Base-by-base conservation (phyloP, 257 asterid genomes). In the Apocynum venetum region DNA sequence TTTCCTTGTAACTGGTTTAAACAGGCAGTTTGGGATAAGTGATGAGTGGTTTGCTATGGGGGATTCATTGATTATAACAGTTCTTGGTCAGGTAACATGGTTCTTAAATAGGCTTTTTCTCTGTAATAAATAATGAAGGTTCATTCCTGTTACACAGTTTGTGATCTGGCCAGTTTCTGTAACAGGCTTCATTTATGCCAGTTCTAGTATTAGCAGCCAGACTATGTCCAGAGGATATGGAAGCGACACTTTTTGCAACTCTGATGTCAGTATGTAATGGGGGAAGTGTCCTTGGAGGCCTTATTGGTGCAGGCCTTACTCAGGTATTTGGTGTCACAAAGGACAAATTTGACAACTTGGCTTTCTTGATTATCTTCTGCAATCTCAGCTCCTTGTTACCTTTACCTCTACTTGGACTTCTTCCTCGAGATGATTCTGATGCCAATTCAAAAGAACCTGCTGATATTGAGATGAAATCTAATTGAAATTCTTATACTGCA, bases 31-130 rank as follows among this genome's bases (percentile, higher is more conserved):
- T 51, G 97, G 97, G 40, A 87, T 96, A 72, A 91, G 93, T 74
- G 98, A 96, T 36, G 96, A 96, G 91, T 96, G 99, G 99, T 96
- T 96, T 31, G 91, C 99, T 1, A 87, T 93, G 66, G 98, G 99
- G 6, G 99, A 96, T 89, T 96, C 99, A 25, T 84, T 96, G 89
- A 84, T 93, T 64, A 78, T 96, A 78, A 93, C 99, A 55, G 99
- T 96, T 85, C 98, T 96, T 47, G 88, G 95, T 72, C 97, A 96
- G 94, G 99, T 95, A 85, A 71, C 12, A 9, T 49, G 60, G 73
- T 69, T 43, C 35, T 60, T 46, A 19, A 35, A 51, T 51, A 0
- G 43, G 51, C 13, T 15, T 25, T 47, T 20, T 8, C 25, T 51
- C 70, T 75, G 15, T 43, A 8, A 1, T 57, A 46, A 2, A 35